Evolutionary conservation across 1,284 basidiomycete species (phyloP).

Genomic region (Cryptococcus deneoformans): DNA sequence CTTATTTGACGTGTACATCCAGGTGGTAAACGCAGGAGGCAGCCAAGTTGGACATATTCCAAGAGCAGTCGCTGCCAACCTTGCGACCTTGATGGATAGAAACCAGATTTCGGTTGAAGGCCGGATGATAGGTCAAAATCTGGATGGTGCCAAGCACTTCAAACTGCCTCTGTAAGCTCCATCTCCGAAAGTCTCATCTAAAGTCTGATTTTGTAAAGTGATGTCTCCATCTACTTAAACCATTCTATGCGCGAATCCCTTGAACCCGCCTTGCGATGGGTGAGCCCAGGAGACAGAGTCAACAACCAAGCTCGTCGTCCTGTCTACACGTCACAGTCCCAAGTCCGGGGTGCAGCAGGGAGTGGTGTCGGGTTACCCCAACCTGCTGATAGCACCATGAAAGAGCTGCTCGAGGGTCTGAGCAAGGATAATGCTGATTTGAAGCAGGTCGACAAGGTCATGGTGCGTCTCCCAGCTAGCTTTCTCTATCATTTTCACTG

Average conservation of each 20-base stretch:
- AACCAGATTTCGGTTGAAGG: conserved; percentile 67
- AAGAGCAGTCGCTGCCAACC: conserved; percentile 56
- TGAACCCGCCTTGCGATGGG: conserved; percentile 68
- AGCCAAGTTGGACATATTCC: conserved; percentile 78
- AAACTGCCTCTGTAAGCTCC: conserved; percentile 27
- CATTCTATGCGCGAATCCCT: conserved; percentile 56
- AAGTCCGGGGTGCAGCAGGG: conserved; percentile 9
- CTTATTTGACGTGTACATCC: conserved; percentile 16
- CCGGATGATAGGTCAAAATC: conserved; percentile 52
- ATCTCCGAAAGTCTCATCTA: background rate
- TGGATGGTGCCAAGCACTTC: conserved; percentile 49
- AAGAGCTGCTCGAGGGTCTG: conserved; percentile 61
- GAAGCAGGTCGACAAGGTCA: conserved; percentile 59
- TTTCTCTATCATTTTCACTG: background rate
- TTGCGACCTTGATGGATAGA: conserved; percentile 69
- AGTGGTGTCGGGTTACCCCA: conserved; percentile 13
- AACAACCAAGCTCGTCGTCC: background rate
- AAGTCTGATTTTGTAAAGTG: conserved; percentile 11
- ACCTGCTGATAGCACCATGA: conserved; percentile 59
- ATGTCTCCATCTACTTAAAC: conserved; percentile 66
- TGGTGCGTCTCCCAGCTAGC: conserved; percentile 42
- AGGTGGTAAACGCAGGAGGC: conserved; percentile 70
- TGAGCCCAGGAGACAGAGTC: conserved; percentile 59
- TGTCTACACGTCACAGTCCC: background rate
- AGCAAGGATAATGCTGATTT: conserved; percentile 72